Evolutionary conservation across 2,329 filamentous ascomycete genomes (phyloP).

Genomic region (Nothophaeocryptopus gaeumannii): DNA sequence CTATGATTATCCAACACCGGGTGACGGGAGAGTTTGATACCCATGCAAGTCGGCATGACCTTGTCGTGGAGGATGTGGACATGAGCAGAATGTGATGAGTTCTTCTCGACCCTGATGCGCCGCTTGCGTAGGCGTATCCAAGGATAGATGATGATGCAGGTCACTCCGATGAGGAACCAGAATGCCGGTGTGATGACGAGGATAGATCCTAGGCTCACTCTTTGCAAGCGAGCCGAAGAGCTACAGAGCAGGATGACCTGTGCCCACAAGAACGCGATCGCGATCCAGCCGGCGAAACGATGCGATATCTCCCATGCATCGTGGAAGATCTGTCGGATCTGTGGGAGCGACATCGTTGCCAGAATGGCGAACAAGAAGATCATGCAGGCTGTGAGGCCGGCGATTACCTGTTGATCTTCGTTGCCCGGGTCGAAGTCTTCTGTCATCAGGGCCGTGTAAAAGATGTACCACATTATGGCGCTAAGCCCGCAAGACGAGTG

Average conservation of each 20-base stretch:
- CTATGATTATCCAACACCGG: conserved; percentile 65
- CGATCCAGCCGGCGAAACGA: conserved; percentile 70
- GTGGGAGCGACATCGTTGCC: conserved; percentile 62
- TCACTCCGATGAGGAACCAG: conserved; percentile 67
- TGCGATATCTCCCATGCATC: conserved; percentile 69
- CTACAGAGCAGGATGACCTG: conserved; percentile 52
- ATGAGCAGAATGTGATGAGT: conserved; percentile 70
- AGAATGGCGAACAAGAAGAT: conserved; percentile 59
- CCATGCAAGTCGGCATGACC: conserved; percentile 48
- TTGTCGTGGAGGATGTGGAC: conserved; percentile 66
- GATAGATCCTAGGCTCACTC: conserved; percentile 35
- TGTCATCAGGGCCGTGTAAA: conserved; percentile 37
- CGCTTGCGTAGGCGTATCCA: conserved; percentile 72
- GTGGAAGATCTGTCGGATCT: conserved; percentile 61
- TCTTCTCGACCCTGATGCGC: conserved; percentile 60
- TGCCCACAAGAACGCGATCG: conserved; percentile 63
- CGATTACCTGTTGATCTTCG: conserved; percentile 6
- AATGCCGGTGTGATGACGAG: conserved; percentile 54
- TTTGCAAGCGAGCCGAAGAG: conserved; percentile 18
- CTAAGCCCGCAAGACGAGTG: conserved; percentile 40
- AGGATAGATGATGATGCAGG: conserved; percentile 64
- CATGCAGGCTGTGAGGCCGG: conserved; percentile 52
- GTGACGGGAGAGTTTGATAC: conserved; percentile 24
- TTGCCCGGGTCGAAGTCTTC: conserved; percentile 21
- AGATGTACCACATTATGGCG: conserved; percentile 45